A percentile compares a stretch with the other conserved stretches of the same genome.
Conservation (phyloP, 2,329 filamentous ascomycete genomes). For the Cladobotryum mycophilum region DNA sequence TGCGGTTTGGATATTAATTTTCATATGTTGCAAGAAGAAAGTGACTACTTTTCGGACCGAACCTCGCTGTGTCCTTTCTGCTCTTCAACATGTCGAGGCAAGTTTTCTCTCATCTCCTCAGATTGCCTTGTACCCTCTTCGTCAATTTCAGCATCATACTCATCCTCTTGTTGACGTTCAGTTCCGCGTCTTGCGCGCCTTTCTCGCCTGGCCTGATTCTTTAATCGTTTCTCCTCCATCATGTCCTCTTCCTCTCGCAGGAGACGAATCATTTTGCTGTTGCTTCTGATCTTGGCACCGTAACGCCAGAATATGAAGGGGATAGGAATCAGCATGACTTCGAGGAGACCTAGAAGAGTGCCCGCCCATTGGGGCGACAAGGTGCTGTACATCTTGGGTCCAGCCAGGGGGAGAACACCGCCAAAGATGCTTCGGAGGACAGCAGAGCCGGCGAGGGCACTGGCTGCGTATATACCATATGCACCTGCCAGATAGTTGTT, state of each 20-base stretch:
- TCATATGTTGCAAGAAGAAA: no score
- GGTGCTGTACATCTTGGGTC: constrained; percentile 61
- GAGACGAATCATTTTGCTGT: constrained; percentile 41
- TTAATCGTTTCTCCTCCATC: constrained; percentile 26
- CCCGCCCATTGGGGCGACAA: constrained; percentile 74
- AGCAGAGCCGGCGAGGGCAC: constrained; percentile 72
- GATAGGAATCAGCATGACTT: constrained; percentile 69
- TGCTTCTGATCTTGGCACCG: constrained; percentile 46
- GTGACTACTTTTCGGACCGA: no score
- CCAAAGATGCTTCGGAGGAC: constrained; percentile 68
- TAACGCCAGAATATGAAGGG: constrained; percentile 71
- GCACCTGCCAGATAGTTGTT: constrained; percentile 72
- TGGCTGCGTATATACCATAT: constrained; percentile 77
- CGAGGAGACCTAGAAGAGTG: constrained; percentile 66
- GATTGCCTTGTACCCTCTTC: not conserved
- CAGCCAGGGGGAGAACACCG: constrained; percentile 72
- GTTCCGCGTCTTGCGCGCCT: constrained; percentile 15
- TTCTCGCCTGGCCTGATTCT: constrained; percentile 19
- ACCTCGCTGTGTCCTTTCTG: no score
- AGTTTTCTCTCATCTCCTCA: not conserved
- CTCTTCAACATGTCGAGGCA: no score
- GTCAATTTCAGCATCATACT: constrained; percentile 3
- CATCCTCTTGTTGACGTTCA: not conserved
- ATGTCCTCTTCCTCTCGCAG: constrained; percentile 40
- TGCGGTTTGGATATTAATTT: no score